Base-by-base conservation (phyloP, 1,284 basidiomycete genomes). In the Thelephora terrestris region DNA sequence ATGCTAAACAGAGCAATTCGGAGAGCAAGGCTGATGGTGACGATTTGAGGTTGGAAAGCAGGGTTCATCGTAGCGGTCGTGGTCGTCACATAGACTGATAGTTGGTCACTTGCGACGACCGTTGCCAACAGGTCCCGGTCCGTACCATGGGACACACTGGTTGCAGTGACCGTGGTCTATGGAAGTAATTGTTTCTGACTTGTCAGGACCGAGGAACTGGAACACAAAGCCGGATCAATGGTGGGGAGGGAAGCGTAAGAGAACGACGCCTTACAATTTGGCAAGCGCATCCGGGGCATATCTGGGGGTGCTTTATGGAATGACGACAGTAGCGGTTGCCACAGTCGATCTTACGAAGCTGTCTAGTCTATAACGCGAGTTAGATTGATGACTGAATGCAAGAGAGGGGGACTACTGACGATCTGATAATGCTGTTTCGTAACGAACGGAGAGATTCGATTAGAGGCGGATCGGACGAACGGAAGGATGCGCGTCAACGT, bases 151-250 rank as follows among this genome's bases (percentile, higher is more conserved):
- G 51, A 77, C 68, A 63, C 83, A 87, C 46, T 74, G 67, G 23
- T 61, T 57, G 59, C 84, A 87, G 60, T 79, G 87, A 1, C 75
- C 75, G 48, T 65, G 61, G 7, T 73, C 76, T 43, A 65, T 63
- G 21, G 64, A 57, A 0, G 74, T 76, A 50, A 84, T 69, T 1
- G 68, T 78, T 61, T 87, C 83, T 46, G 69, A 73, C 25, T 64
- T 64, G 55, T 87, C 84, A 4, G 85, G 84, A 20, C 82, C 83
- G 55, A 74, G 71, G 59, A 78, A 85, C 84, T 87, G 60, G 24
- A 44, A 7, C 39, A 21, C 25, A 25, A 43, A 44, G 14, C 25
- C 51, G 7, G 21, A 45, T 46, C 38, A 51, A 47, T 18, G 45
- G 40, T 24, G 32, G 14, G 37, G 27, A 40, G 20, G 24, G 44